Conservation (phyloP, 1,139 yeast species). For the Hansenula lynferdii region DNA sequence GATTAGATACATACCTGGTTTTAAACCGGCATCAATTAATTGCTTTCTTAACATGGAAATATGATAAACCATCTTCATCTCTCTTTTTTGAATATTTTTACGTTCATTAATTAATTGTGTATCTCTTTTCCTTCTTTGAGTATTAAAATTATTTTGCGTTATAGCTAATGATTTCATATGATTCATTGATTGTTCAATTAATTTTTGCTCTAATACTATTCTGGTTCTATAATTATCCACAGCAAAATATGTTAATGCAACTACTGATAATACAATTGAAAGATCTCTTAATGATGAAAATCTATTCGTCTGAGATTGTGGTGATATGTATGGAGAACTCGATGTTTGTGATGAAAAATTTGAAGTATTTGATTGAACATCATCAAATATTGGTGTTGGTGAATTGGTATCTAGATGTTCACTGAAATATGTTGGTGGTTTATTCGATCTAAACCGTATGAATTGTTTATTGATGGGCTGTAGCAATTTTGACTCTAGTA, state of each 20-base stretch:
- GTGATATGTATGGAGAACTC: not conserved
- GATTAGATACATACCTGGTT: slow-evolving; percentile 34
- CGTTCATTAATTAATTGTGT: slow-evolving; percentile 43
- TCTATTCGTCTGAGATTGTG: not conserved
- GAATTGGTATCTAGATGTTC: not conserved
- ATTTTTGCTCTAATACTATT: slow-evolving; percentile 35
- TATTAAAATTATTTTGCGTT: slow-evolving; percentile 35
- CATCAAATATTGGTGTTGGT: not conserved
- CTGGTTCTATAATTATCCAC: slow-evolving; percentile 46
- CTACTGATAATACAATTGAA: slow-evolving; percentile 23
- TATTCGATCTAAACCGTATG: slow-evolving; percentile 1
- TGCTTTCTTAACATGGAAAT: slow-evolving; percentile 59
- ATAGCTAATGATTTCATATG: slow-evolving; percentile 40
- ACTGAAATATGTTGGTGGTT: slow-evolving; percentile 1
- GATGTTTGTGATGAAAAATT: not conserved
- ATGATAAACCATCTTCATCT: slow-evolving; percentile 58
- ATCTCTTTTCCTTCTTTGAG: slow-evolving; percentile 43
- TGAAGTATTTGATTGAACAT: not conserved
- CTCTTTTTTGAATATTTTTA: slow-evolving; percentile 43
- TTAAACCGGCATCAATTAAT: slow-evolving; percentile 43
- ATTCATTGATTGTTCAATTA: slow-evolving; percentile 36
- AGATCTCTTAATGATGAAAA: slow-evolving; percentile 18
- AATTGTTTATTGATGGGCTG: not conserved
- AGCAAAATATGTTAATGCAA: slow-evolving; percentile 38
- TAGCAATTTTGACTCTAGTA: no score